Percentiles rank a stretch among this genome's conserved stretches.
These are phyloP conservation scores for Epichloe baconii DNA, from an alignment of 2,329 filamentous ascomycete species.

Conservation along the genomic window DNA sequence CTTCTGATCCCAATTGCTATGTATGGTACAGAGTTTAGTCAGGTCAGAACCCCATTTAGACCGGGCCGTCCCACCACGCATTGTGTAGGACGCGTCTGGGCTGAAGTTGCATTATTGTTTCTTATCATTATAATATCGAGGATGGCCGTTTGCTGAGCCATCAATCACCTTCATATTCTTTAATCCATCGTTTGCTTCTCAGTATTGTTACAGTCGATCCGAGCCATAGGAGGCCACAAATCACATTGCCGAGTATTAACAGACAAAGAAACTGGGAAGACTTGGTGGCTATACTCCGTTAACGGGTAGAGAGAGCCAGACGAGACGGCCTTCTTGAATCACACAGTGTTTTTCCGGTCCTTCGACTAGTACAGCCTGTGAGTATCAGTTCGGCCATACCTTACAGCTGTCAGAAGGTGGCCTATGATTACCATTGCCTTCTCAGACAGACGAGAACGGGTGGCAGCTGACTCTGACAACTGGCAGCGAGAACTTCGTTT, in stretches of 20 bases:
- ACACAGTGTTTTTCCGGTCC: background rate
- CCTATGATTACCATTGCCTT: background rate
- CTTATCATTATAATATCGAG: background rate
- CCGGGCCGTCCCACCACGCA: background rate
- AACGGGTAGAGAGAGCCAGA: background rate
- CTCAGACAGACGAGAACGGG: background rate
- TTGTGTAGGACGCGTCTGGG: background rate
- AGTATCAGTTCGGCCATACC: background rate
- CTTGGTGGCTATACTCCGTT: background rate
- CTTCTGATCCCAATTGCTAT: background rate
- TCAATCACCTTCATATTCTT: background rate
- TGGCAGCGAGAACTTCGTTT: constrained; percentile 2
- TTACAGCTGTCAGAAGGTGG: constrained; percentile 1
- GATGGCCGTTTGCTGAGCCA: background rate
- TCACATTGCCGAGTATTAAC: background rate
- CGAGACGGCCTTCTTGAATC: background rate
- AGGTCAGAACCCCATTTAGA: constrained; percentile 1
- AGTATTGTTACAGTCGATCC: background rate
- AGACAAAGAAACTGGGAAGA: background rate
- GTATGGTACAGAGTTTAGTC: background rate
- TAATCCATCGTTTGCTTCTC: background rate
- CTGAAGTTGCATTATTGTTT: background rate
- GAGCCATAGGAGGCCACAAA: background rate
- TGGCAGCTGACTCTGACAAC: constrained; percentile 4
- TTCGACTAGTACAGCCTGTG: background rate